Evolutionary conservation across 2,329 filamentous ascomycete species (phyloP).

Genomic region (Fusarium sp.): DNA sequence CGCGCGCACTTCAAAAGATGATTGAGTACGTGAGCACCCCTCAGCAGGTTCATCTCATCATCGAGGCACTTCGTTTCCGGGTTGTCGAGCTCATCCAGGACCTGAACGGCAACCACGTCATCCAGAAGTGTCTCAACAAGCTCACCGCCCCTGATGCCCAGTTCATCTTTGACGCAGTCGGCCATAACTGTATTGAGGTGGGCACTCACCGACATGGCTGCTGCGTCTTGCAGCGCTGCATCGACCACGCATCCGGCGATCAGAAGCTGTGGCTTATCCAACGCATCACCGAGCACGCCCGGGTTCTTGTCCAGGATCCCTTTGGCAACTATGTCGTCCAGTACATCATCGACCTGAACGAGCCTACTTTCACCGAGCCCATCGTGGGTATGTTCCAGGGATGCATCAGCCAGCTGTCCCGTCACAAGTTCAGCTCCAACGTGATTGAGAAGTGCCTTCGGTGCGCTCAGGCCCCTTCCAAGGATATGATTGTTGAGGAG

Average conservation of each 20-base stretch:
- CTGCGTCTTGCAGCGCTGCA: slow-evolving; percentile 97
- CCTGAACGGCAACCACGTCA: slow-evolving; percentile 97
- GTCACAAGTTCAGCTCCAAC: slow-evolving; percentile 99
- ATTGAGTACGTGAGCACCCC: slow-evolving; percentile 94
- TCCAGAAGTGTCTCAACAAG: slow-evolving; percentile 98
- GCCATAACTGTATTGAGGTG: slow-evolving; percentile 85
- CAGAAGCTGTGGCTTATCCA: slow-evolving; percentile 90
- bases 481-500: slow-evolving; percentile 86
- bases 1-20: slow-evolving; percentile 98
- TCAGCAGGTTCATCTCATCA: slow-evolving; percentile 88
- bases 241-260: slow-evolving; percentile 91
- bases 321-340: slow-evolving; percentile 99
- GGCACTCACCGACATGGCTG: slow-evolving; percentile 98
- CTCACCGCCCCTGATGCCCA: slow-evolving; percentile 85
- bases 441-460: slow-evolving; percentile 97
- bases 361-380: slow-evolving; percentile 88
- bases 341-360: slow-evolving; percentile 96
- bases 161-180: slow-evolving; percentile 97
- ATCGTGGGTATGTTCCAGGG: slow-evolving; percentile 84
- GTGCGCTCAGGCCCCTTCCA: slow-evolving; percentile 79
- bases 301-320: slow-evolving; percentile 90
- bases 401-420: slow-evolving; percentile 78
- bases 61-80: slow-evolving; percentile 81
- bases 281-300: slow-evolving; percentile 90
- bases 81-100: slow-evolving; percentile 98